A percentile compares a stretch with the other conserved stretches of the same genome.
These are phyloP conservation scores for Zygosaccharomyces gambellarensis DNA, from an alignment of 805 yeast species.

Conservation along the genomic window DNA sequence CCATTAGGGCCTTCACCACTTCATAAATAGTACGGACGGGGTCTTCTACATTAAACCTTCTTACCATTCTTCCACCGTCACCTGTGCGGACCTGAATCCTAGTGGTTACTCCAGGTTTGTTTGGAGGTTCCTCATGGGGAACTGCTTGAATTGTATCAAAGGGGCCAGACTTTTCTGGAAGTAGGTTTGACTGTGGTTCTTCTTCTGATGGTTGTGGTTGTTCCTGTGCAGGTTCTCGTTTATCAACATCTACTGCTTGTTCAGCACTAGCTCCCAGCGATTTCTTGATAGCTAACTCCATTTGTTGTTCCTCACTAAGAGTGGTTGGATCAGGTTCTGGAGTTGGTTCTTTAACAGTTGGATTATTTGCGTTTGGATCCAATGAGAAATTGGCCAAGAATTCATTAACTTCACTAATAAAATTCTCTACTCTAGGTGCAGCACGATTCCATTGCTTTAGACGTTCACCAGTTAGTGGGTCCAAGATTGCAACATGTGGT, in stretches of 20 bases:
- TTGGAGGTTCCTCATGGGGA: constrained; percentile 60
- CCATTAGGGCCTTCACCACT: constrained; percentile 57
- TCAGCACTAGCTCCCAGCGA: constrained; percentile 43
- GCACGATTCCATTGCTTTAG: constrained; percentile 66
- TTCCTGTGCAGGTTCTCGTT: constrained; percentile 17
- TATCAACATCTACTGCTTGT: constrained; percentile 23
- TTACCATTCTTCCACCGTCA: constrained; percentile 76
- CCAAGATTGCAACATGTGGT: constrained; percentile 90
- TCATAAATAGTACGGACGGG: constrained; percentile 57
- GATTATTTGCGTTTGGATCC: constrained; percentile 59
- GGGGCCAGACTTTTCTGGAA: constrained; percentile 36
- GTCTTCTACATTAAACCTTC: constrained; percentile 56
- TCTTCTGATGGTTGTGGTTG: constrained; percentile 10
- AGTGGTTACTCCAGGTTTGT: constrained; percentile 51
- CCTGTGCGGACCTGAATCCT: constrained; percentile 85
- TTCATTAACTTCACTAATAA: constrained; percentile 63
- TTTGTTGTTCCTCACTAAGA: constrained; percentile 78
- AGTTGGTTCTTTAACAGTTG: constrained; percentile 55
- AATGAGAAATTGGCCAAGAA: constrained; percentile 65
- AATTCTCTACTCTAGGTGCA: constrained; percentile 54
- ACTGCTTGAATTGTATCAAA: constrained; percentile 48
- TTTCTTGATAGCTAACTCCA: constrained; percentile 67
- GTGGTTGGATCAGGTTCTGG: constrained; percentile 55
- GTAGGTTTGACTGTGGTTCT: neutral
- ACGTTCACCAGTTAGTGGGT: constrained; percentile 94